A percentile compares a stretch with the other conserved stretches of the same genome.
Evolutionary conservation across 768 basidiomycete genomes (phyloP).

Genomic region (Mycena polygramma): DNA sequence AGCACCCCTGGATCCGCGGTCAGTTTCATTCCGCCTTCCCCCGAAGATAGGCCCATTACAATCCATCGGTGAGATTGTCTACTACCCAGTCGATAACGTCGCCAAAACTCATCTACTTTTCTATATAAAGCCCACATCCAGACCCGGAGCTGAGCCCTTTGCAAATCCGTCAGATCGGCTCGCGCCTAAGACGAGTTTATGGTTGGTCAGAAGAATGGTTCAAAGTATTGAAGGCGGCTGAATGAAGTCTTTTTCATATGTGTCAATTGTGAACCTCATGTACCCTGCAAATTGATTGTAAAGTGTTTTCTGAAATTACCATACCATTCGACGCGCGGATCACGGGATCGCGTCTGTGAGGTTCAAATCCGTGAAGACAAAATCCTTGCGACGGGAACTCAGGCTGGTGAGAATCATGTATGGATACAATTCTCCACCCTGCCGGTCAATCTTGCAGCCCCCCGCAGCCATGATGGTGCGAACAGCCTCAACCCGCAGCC

Average conservation of each 20-base stretch:
- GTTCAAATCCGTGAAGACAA: conserved; percentile 13
- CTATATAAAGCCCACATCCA: neutral
- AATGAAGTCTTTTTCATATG: neutral
- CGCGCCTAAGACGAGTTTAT: neutral
- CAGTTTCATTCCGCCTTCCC: conserved; percentile 7
- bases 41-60: neutral
- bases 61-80: conserved; percentile 5
- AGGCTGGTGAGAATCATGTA: neutral
- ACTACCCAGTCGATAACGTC: neutral
- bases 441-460: neutral
- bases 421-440: neutral
- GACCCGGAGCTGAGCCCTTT: conserved; percentile 7
- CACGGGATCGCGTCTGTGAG: too few species aligned
- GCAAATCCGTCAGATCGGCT: neutral
- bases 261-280: too few species aligned
- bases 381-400: conserved; percentile 7
- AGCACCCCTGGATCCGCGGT: conserved; percentile 8
- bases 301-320: too few species aligned
- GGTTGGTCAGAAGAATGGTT: conserved; percentile 14
- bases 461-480: neutral
- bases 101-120: neutral
- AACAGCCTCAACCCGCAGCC: too few species aligned
- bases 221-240: neutral
- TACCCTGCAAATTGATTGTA: too few species aligned
- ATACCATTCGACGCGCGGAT: too few species aligned